Evolutionary conservation across 2,329 filamentous ascomycete genomes (phyloP), one percentile per base, ranked within the genome.

Genomic region (Aspergillus uvarum): DNA sequence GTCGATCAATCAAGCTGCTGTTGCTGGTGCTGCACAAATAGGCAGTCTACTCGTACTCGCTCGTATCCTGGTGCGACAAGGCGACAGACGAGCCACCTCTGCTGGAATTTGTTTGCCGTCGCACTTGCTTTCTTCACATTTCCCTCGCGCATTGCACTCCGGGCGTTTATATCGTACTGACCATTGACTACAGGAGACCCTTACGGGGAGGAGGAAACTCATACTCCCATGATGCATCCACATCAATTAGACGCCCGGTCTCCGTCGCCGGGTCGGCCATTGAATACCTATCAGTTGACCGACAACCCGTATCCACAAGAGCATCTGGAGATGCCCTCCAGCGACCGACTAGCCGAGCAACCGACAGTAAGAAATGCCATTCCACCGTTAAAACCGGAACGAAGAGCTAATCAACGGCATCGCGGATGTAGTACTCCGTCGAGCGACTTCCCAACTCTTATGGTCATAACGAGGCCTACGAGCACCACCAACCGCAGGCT

Each of bases 281-380:
- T 89, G 60, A 85, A 89, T 68, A 86, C 88, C 65, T 96, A 96
- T 75, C 90, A 96, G 73, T 83, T 96, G 51, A 89, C 95, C 49
- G 90, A 96, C 74, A 85, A 87, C 65, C 87, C 88, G 8, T 93
- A 91, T 72, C 76, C 77, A 35, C 82, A 79, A 61, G 75, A 79
- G 51, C 87, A 87, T 62, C 80, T 93, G 54, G 85, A 90, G 66
- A 91, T 92, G 73, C 89, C 88, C 60, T 78, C 79, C 1, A 88
- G 87, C 70, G 94, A 98, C 77, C 84, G 88, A 59, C 81, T 98
- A 54, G 87, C 89, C 59, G 83, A 93, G 65, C 93, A 97, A 75
- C 91, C 92, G 53, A 94, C 93, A 59, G 90, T 94, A 77, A 81
- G 89, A 24, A 57, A 0, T 49, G 32, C 12, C 16, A 35, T 14